Percentiles rank a stretch among this genome's conserved stretches.
Conservation (phyloP, 352 stramenopile species). For the Pythium scleroteichum region DNA sequence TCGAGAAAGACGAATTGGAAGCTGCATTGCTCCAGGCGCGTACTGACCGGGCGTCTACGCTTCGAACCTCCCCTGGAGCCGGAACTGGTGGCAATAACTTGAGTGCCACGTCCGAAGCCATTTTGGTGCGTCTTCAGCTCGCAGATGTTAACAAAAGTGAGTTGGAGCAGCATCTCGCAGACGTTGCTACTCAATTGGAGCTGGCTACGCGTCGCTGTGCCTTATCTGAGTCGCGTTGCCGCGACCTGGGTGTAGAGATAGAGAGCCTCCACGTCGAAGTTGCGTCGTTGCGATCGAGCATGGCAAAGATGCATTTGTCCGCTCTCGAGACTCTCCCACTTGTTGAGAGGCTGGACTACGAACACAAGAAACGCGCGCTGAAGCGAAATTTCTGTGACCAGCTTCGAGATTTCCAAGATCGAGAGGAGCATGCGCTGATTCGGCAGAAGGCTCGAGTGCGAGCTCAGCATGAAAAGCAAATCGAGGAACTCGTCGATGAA, state of each 20-base stretch:
- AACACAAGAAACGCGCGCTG: constrained; percentile 72
- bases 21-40: constrained; percentile 18
- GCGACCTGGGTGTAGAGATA: constrained; percentile 22
- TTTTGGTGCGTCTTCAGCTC: constrained; percentile 60
- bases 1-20: constrained; percentile 31
- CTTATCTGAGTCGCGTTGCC: constrained; percentile 19
- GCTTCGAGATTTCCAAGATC: constrained; percentile 66
- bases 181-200: constrained; percentile 39
- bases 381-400: constrained; percentile 62
- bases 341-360: constrained; percentile 43
- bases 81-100: not conserved
- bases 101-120: constrained; percentile 33
- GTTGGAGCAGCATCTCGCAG: constrained; percentile 39
- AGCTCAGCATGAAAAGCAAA: constrained; percentile 57
- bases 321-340: constrained; percentile 32
- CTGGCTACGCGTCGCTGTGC: constrained; percentile 32
- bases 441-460: constrained; percentile 66
- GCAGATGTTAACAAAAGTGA: constrained; percentile 43
- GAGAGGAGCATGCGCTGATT: constrained; percentile 66
- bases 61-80: not conserved
- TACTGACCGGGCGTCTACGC: constrained; percentile 4
- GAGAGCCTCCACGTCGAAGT: constrained; percentile 35
- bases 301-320: constrained; percentile 35
- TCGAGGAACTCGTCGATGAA: constrained; percentile 64
- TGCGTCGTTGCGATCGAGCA: constrained; percentile 29